Percentiles rank a stretch among this genome's conserved stretches.
These are phyloP conservation scores for Backusella tarrabulga DNA, from an alignment of 192 early-diverging fungal genomes.

Conservation along the genomic window DNA sequence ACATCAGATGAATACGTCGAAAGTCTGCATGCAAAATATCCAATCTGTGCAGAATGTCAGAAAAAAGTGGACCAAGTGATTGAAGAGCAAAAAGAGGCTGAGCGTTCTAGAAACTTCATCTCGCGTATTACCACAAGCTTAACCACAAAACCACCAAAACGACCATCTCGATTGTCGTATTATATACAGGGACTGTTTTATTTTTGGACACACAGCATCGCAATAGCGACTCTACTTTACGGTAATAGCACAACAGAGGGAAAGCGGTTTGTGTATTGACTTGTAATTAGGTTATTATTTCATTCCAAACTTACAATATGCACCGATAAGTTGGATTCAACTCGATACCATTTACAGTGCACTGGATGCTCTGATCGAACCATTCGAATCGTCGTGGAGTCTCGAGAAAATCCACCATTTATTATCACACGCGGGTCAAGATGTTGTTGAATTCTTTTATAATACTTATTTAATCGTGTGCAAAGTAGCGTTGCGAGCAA, in stretches of 20 bases:
- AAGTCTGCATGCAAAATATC: background rate
- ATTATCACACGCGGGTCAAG: background rate
- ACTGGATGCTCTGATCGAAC: background rate
- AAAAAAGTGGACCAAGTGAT: background rate
- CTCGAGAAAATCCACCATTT: background rate
- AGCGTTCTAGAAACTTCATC: background rate
- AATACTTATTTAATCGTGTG: background rate
- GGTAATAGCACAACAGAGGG: background rate
- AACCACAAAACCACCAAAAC: background rate
- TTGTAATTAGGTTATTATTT: background rate
- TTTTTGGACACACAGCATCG: background rate
- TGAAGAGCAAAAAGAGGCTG: conserved; percentile 1
- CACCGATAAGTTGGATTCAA: background rate
- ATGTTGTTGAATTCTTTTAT: background rate
- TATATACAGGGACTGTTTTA: background rate
- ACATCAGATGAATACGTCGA: background rate
- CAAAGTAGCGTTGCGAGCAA: background rate
- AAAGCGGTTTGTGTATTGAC: background rate
- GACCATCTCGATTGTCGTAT: background rate
- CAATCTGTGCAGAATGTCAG: conserved; percentile 11
- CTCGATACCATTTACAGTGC: background rate
- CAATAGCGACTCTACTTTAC: background rate
- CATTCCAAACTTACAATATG: background rate
- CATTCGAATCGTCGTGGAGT: background rate
- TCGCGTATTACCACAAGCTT: background rate